Percentiles rank a stretch among this genome's conserved stretches.
Evolutionary conservation across 345 rosid genomes (phyloP).

Genomic region (Bretschneidera sinensis): DNA sequence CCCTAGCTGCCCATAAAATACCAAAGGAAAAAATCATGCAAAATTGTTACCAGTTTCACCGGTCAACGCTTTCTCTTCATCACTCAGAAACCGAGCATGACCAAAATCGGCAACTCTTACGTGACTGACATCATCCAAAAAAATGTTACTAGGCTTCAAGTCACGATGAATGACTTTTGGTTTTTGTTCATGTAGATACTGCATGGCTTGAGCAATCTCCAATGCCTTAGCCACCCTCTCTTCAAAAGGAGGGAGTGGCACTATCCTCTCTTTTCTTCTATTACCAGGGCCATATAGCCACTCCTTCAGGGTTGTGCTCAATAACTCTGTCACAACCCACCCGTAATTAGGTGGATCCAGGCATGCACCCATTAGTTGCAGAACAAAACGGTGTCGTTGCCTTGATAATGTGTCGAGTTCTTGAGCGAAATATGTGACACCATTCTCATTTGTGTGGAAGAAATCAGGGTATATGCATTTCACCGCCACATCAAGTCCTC

Average conservation of each 20-base stretch:
- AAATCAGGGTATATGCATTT: too few relatives aligned
- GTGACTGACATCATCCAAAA: slow-evolving; percentile 44
- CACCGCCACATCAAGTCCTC: too few relatives aligned
- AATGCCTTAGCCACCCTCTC: slow-evolving; percentile 36
- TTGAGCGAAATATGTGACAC: slow-evolving; percentile 36
- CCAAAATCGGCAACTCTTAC: slow-evolving; percentile 66
- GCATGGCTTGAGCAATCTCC: slow-evolving; percentile 67
- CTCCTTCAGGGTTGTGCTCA: slow-evolving; percentile 44
- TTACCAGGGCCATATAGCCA: slow-evolving; percentile 52
- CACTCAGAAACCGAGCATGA: slow-evolving; percentile 49
- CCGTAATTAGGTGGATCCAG: too few relatives aligned
- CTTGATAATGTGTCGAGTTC: slow-evolving; percentile 48
- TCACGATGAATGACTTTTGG: slow-evolving; percentile 62
- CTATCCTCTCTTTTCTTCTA: slow-evolving; percentile 24
- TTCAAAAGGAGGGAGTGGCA: slow-evolving; percentile 37
- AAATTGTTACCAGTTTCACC: slow-evolving; percentile 62
- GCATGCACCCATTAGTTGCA: slow-evolving; percentile 56
- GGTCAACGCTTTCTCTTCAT: slow-evolving; percentile 47
- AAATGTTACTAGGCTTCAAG: slow-evolving; percentile 62
- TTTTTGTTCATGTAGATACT: slow-evolving; percentile 56
- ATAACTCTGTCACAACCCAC: slow-evolving; percentile 50
- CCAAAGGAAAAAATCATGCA: too few relatives aligned
- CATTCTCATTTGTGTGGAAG: slow-evolving; percentile 35
- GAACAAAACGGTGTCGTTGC: slow-evolving; percentile 50
- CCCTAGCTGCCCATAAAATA: too few relatives aligned